Base-by-base conservation (phyloP, 2,329 filamentous ascomycete genomes). In the Colletotrichum karsti region DNA sequence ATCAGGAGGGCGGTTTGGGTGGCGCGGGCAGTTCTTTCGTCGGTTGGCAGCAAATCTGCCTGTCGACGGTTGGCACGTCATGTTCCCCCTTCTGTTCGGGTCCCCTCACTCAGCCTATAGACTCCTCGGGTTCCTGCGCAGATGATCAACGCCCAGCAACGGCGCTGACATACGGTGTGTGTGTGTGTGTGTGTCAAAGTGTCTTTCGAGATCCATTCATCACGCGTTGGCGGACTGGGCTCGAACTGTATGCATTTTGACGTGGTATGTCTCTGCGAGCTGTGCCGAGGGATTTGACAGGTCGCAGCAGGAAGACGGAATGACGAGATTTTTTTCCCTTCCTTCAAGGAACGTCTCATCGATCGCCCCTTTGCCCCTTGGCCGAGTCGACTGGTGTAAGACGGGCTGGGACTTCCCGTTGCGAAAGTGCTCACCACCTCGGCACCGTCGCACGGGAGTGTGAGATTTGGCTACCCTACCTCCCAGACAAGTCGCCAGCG, bases 71-170 rank as follows among this genome's bases (percentile, higher is more conserved):
- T 58, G 59, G 64, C 51, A 64, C 64, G 64, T 67, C 64, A 57
- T 57, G 44, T 28, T n/a, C 28, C 15, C 28, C 41, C 42, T 30
- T 13, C 44, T 42, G 39, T 39, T n/a, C 41, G 33, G 28, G 20
- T n/a, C 9, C 37, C 30, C 26, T 59, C 37, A 51, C 37, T 59
- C 28, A 67, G 46, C 60, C 53, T 64, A 65, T 59, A 59, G 46
- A 68, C 53, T 54, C n/a, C 33, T 28, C 73, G 74, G 74, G 73
- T 76, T 77, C 75, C 74, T 77, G 75, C 75, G 72, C 75, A 74
- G 70, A 70, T 76, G 74, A 76, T 72, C 72, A 73, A 64, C 62
- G 55, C 63, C 62, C 48, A 64, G 48, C 61, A 33, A 46, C 26
- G 44, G 26, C 24, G 41, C 51, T 55, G 58, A 61, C 9, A n/a